Percentiles rank a stretch among this genome's conserved stretches.
Conservation (phyloP, 495 filamentous ascomycete species). For the Terfezia boudieri region DNA sequence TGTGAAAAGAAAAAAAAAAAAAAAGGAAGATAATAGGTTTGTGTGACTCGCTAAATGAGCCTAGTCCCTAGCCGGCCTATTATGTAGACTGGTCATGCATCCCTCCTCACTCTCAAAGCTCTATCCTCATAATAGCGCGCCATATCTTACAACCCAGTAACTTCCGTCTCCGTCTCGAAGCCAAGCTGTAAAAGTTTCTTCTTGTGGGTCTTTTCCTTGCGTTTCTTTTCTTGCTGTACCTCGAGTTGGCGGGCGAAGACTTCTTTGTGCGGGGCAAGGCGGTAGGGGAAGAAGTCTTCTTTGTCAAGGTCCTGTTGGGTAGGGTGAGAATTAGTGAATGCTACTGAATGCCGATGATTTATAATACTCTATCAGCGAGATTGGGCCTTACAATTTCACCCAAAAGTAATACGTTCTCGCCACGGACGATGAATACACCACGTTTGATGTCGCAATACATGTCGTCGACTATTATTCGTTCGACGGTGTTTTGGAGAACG, state of each 20-base stretch:
- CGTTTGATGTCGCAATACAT: constrained; percentile 61
- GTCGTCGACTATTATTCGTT: constrained; percentile 51
- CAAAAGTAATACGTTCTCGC: constrained; percentile 78
- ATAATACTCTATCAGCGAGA: neutral
- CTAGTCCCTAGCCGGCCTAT: no score
- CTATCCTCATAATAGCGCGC: no score
- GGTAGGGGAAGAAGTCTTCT: constrained; percentile 64
- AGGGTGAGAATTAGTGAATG: neutral
- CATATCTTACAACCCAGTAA: neutral
- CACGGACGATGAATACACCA: constrained; percentile 72
- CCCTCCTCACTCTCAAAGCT: no score
- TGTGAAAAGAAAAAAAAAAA: no score
- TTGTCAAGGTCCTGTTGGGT: constrained; percentile 56
- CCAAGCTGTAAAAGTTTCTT: constrained; percentile 49
- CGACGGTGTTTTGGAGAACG: constrained; percentile 74
- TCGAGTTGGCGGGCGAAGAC: constrained; percentile 53
- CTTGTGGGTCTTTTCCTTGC: constrained; percentile 42
- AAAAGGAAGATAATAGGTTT: no score
- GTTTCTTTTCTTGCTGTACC: constrained; percentile 43
- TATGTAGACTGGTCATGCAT: no score
- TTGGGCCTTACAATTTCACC: constrained; percentile 55
- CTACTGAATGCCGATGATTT: no score
- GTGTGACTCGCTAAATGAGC: no score
- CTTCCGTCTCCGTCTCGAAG: constrained; percentile 53
- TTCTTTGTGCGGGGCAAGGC: constrained; percentile 40